Evolutionary conservation across 495 filamentous ascomycete species (phyloP), one percentile per base, ranked within the genome.

Genomic region (Bryoglossum gracile): DNA sequence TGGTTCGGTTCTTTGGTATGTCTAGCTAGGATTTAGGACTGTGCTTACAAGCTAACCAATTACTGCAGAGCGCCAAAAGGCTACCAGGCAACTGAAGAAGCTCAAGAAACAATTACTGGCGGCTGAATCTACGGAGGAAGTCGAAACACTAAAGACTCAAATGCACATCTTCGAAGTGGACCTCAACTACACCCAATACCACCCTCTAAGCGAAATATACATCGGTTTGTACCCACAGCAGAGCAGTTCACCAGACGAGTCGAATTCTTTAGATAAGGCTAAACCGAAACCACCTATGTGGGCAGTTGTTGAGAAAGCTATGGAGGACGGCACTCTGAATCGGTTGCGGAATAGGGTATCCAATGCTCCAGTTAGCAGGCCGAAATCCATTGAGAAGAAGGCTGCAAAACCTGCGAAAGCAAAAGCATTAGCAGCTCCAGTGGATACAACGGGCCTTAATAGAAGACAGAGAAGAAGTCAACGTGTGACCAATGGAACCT

Each of bases 1-100:
- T 92, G 78, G 85, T 96, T 19, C 74, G 92, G 40, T 98, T 98
- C 63, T 87, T 84, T 75, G 76, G 89, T 86, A 64, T 42, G 73
- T 60, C 4, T n/a, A 11, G 9, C 13, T 19, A 5, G 33, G 11
- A 1, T 1, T 14, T 2, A 43, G 25, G 5, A 4, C 9, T 46
- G 26, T 14, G 18, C 21, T 16, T 13, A 17, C 0, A 9, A 3
- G n/a, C n/a, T 39, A 14, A 34, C 33, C 18, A 17, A 47, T 34
- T 19, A 16, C 35, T 14, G 14, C 57, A 94, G 91, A 95, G 53
- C 75, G 87, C 25, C 86, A 95, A 66, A 94, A 91, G 60, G 89
- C 89, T 14, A 80, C 69, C 16, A 76, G 89, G 50, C 70, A 78
- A 28, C 64, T 84, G 45, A 87, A 84, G 49, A 72, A 76, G 43